Conservation (phyloP, 208 protist genomes). For the Leishmania turanica region DNA sequence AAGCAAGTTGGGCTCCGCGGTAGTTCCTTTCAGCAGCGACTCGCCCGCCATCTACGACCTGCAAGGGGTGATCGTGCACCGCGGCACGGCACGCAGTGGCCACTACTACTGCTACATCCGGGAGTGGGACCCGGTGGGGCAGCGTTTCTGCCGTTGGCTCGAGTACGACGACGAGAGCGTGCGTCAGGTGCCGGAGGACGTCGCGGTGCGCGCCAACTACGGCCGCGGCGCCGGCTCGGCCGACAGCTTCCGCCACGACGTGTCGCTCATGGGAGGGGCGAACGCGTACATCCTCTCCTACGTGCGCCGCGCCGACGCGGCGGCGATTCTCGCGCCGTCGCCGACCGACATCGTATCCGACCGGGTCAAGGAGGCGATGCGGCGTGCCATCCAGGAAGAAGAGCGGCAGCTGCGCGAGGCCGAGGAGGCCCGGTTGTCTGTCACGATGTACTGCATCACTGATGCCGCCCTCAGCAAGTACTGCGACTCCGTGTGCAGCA, state of each 20-base stretch:
- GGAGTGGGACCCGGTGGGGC: slow-evolving; percentile 59
- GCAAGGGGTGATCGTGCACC: slow-evolving; percentile 89
- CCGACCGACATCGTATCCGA: slow-evolving; percentile 67
- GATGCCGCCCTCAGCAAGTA: slow-evolving; percentile 48
- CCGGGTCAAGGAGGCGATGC: slow-evolving; percentile 58
- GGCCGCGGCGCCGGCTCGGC: slow-evolving; percentile 30
- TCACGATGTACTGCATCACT: slow-evolving; percentile 59
- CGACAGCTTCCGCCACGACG: slow-evolving; percentile 25
- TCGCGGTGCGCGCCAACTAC: slow-evolving; percentile 77
- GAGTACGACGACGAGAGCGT: slow-evolving; percentile 89
- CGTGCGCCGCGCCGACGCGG: slow-evolving; percentile 70
- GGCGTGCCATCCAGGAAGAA: slow-evolving; percentile 59
- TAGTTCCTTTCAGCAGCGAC: slow-evolving; percentile 43
- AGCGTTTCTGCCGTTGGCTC: slow-evolving; percentile 71
- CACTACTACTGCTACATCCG: slow-evolving; percentile 93
- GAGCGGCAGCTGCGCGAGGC: slow-evolving; percentile 42
- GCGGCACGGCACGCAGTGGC: slow-evolving; percentile 84
- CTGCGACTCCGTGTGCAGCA: slow-evolving; percentile 35
- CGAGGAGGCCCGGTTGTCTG: slow-evolving; percentile 38
- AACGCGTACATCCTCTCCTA: slow-evolving; percentile 89
- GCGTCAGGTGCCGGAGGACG: slow-evolving; percentile 51
- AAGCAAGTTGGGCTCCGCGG: slow-evolving; percentile 20
- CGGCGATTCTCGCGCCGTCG: slow-evolving; percentile 56
- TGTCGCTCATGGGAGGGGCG: slow-evolving; percentile 16
- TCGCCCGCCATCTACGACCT: slow-evolving; percentile 86